Conservation (phyloP, 768 basidiomycete species). For the Collybia mongolica region DNA sequence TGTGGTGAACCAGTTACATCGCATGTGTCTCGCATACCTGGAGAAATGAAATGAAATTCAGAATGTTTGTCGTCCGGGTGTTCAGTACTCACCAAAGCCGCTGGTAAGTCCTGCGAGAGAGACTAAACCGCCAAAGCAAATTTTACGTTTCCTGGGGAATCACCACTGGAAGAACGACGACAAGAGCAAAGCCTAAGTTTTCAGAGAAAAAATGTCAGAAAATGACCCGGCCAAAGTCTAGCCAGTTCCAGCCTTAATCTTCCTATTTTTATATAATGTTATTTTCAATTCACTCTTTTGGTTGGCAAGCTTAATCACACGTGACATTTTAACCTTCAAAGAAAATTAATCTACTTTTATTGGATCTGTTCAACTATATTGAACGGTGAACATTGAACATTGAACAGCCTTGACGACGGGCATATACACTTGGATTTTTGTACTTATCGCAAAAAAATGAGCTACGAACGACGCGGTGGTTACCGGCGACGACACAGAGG, state of each 20-base stretch:
- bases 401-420: no score
- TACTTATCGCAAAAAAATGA: slow-evolving; percentile 40
- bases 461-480: slow-evolving; percentile 55
- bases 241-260: no score
- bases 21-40: slow-evolving; percentile 71
- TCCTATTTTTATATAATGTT: no score
- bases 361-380: no score
- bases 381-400: no score
- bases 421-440: no score
- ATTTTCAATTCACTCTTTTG: no score
- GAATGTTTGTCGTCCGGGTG: not conserved
- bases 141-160: no score
- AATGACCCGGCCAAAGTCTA: not conserved
- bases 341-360: no score
- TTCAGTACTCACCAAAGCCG: slow-evolving; percentile 13
- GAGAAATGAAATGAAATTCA: slow-evolving; percentile 2
- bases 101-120: not conserved
- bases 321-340: no score
- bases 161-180: not conserved
- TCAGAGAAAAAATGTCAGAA: not conserved
- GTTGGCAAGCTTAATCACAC: no score
- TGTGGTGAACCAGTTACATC: slow-evolving; percentile 59
- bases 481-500: slow-evolving; percentile 53
- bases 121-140: not conserved
- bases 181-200: not conserved